Evolutionary conservation across 169 alveolate species (phyloP), one percentile per base, ranked within the genome.

Genomic region (Eimeria maxima): DNA sequence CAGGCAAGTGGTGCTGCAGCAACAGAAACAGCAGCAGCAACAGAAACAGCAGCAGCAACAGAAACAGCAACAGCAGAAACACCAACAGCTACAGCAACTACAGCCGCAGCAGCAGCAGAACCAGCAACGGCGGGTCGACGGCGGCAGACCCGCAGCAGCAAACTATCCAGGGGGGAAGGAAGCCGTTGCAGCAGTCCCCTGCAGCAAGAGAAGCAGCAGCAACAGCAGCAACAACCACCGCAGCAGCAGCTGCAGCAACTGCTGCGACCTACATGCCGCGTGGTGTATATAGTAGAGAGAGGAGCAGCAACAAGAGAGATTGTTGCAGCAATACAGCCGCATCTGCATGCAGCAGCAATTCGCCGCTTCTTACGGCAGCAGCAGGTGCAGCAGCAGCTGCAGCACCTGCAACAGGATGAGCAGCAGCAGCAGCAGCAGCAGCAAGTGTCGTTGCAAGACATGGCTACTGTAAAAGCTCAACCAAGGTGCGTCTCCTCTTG

Each of bases 171-270:
- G 86, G 60, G 55, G 86, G 60, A 38, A 13, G 74, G 42, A 47
- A 50, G n/a, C n/a, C 90, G 22, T n/a, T 53, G 57, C 71, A n/a
- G 42, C 60, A 80, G 44, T 44, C 45, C 27, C 78, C 92, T 55
- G 53, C 92, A 84, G 92, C 92, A 80, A 8, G 71, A 80, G 8
- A 67, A 45, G 65, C 90, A 80, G 42, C 71, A 80, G 90, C 90
- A 47, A 20, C 73, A 47, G 53, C 93, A 55, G 78, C 73, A 86
- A 44, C 78, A 20, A 29, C 50, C 14, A 7, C 84, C 63, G 84
- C 95, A 88, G 44, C 84, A 38, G 84, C 78, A 84, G 78, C 78
- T 33, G 55, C 78, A 16, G 27, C 69, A 5, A 74, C 76, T 14
- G 92, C 76, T 13, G 78, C 92, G 33, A 55, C 92, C 60, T 44